Evolutionary conservation across 176 grass and related monocot genomes (phyloP).

Genomic region (Chrysopogon serrulatus): DNA sequence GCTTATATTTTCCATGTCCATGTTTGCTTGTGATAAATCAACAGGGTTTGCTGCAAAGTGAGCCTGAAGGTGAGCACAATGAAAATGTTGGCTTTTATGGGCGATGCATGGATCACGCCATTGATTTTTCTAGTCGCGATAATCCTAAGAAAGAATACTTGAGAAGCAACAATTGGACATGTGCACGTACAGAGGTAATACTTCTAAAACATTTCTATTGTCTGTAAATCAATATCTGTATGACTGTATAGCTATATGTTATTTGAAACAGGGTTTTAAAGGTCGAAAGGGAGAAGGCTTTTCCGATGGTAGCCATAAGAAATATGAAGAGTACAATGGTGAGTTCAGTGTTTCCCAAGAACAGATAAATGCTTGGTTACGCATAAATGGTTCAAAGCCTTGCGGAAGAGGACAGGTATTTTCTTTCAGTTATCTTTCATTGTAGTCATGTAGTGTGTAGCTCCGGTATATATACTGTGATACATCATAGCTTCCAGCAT

Average conservation of each 20-base stretch:
- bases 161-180: slow-evolving; percentile 54
- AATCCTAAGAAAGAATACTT: slow-evolving; percentile 43
- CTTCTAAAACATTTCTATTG: slow-evolving; percentile 2
- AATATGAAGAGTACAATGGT: slow-evolving; percentile 24
- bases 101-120: slow-evolving; percentile 73
- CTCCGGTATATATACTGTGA: background rate
- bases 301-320: slow-evolving; percentile 30
- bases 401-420: slow-evolving; percentile 36
- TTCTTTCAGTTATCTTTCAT: background rate
- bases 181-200: slow-evolving; percentile 75
- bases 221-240: background rate
- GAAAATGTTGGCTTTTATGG: slow-evolving; percentile 93
- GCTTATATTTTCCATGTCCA: slow-evolving; percentile 1
- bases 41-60: slow-evolving; percentile 91
- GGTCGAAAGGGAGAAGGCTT: slow-evolving; percentile 54
- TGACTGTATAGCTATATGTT: background rate
- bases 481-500: background rate
- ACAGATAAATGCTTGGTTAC: slow-evolving; percentile 90
- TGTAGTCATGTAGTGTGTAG: background rate
- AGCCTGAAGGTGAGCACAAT: slow-evolving; percentile 72
- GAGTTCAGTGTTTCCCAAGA: slow-evolving; percentile 79
- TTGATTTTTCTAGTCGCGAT: slow-evolving; percentile 20
- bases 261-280: slow-evolving; percentile 60
- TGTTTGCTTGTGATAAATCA: slow-evolving; percentile 16
- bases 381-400: slow-evolving; percentile 78